A percentile compares a stretch with the other conserved stretches of the same genome.
Conservation (phyloP, 2,329 filamentous ascomycete species). For the Hortaea sp. region DNA sequence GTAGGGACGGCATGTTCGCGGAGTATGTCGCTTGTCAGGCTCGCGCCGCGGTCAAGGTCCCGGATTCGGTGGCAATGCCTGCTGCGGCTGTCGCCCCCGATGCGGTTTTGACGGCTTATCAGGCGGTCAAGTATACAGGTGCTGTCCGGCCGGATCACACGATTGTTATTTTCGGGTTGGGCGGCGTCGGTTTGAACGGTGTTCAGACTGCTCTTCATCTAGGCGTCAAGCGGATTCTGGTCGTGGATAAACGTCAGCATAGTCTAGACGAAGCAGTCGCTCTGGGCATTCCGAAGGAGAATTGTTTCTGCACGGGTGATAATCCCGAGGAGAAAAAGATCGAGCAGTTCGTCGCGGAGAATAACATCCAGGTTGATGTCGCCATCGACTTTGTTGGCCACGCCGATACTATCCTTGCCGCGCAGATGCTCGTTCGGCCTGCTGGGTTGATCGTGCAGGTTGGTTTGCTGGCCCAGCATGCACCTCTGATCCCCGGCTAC, state of each 20-base stretch:
- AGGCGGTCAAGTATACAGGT: conserved; percentile 29
- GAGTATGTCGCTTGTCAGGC: conserved; percentile 27
- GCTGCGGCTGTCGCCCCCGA: conserved; percentile 33
- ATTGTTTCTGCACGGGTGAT: conserved; percentile 14
- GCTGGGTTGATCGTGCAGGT: conserved; percentile 13
- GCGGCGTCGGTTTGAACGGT: conserved; percentile 34
- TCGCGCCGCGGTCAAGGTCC: conserved; percentile 16
- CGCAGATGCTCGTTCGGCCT: conserved; percentile 12
- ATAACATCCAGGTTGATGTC: conserved; percentile 12
- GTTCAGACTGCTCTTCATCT: conserved; percentile 37
- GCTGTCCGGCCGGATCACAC: conserved; percentile 28
- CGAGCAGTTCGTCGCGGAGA: conserved; percentile 5
- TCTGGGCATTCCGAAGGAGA: conserved; percentile 22
- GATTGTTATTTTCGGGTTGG: conserved; percentile 33
- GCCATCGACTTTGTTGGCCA: conserved; percentile 17
- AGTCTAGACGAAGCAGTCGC: conserved; percentile 21
- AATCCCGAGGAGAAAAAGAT: neutral
- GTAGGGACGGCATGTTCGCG: conserved; percentile 33
- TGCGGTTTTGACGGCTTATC: conserved; percentile 33
- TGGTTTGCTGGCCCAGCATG: conserved; percentile 10
- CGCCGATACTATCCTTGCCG: conserved; percentile 10
- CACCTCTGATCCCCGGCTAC: conserved; percentile 5
- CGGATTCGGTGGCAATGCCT: conserved; percentile 15
- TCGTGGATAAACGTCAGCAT: conserved; percentile 27
- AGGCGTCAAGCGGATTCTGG: conserved; percentile 33